These are phyloP conservation scores for Aspergillus sp. DNA, from an alignment of 2,329 filamentous ascomycete species.

Conservation along the genomic window DNA sequence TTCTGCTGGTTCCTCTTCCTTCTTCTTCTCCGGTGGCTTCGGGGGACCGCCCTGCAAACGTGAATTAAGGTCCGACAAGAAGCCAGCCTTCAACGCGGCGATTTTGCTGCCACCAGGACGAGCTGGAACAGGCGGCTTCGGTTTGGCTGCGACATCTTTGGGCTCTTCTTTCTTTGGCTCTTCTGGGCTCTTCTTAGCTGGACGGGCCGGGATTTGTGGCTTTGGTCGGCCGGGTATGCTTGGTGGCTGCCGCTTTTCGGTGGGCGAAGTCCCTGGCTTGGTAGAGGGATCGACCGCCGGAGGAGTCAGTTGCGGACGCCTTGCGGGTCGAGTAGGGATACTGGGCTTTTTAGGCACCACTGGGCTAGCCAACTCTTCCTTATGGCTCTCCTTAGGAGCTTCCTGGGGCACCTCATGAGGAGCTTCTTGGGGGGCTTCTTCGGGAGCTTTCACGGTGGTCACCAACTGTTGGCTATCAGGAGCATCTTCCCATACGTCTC, in stretches of 20 bases:
- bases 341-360: constrained; percentile 27
- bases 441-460: constrained; percentile 56
- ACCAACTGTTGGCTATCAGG: constrained; percentile 76
- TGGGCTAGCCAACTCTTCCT: constrained; percentile 36
- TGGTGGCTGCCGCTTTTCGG: constrained; percentile 47
- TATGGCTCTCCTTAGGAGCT: too few relatives aligned
- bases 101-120: constrained; percentile 79
- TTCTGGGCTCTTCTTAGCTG: constrained; percentile 46
- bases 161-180: constrained; percentile 28
- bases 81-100: constrained; percentile 80
- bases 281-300: constrained; percentile 23
- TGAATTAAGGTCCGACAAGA: constrained; percentile 89
- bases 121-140: constrained; percentile 77
- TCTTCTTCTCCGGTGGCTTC: constrained; percentile 63
- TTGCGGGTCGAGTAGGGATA: constrained; percentile 30
- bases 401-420: too few relatives aligned
- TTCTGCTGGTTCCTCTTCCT: constrained; percentile 56
- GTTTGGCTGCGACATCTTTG: constrained; percentile 44
- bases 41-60: constrained; percentile 75
- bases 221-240: constrained; percentile 54
- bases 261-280: constrained; percentile 39
- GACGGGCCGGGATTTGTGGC: constrained; percentile 60
- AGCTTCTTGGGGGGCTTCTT: constrained; percentile 30
- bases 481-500: constrained; percentile 90
- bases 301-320: constrained; percentile 25